Conservation (phyloP, 306 rosid species). For the Lithocarpus polystachyus region DNA sequence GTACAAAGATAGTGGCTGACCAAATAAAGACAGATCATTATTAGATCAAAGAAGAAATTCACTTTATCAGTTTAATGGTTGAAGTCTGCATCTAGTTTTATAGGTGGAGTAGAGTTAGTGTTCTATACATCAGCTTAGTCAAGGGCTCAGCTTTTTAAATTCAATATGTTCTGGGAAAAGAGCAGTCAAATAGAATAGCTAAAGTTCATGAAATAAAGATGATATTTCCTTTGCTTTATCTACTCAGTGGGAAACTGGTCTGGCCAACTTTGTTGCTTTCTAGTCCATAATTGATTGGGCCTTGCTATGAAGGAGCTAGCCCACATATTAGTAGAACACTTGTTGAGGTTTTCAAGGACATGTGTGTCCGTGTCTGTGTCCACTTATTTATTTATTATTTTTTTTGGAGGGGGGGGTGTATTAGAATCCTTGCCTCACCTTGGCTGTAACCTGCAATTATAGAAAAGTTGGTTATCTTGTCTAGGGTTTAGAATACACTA, state of each 20-base stretch:
- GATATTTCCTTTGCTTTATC: not conserved
- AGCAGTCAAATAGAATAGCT: not conserved
- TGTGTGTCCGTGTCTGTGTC: too few relatives aligned
- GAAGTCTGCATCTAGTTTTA: not conserved
- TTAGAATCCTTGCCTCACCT: too few relatives aligned
- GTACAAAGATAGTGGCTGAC: not conserved
- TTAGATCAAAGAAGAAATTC: not conserved
- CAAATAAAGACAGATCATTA: not conserved
- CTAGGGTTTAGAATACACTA: constrained; percentile 1
- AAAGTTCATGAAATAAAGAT: not conserved
- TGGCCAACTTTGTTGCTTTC: not conserved
- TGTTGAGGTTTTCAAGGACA: not conserved
- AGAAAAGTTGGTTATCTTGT: not conserved
- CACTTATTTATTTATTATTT: not conserved
- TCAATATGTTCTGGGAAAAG: not conserved
- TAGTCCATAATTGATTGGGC: not conserved
- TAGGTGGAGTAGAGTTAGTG: not conserved
- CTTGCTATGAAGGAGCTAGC: not conserved
- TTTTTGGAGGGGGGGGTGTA: not conserved
- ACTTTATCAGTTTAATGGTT: not conserved
- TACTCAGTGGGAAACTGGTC: not conserved
- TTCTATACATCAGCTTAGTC: not conserved
- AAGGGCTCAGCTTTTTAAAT: not conserved
- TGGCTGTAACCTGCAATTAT: not conserved
- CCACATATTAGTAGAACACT: not conserved